Percentiles rank a stretch among this genome's conserved stretches.
Evolutionary conservation across 495 filamentous ascomycete species (phyloP).

Genomic region (Aspergillus nanangensis): DNA sequence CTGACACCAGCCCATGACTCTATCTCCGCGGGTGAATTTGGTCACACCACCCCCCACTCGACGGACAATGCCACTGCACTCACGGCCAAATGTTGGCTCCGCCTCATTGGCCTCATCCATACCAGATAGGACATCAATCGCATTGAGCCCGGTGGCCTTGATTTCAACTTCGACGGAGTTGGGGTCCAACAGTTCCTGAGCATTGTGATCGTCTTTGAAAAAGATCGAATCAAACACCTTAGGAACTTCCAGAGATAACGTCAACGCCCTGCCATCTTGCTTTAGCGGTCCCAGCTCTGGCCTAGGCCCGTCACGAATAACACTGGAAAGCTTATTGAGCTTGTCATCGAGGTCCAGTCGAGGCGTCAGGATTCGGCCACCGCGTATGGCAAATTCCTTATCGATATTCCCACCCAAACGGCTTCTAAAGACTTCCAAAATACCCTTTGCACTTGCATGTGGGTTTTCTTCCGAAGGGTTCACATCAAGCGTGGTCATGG

Average conservation of each 20-base stretch:
- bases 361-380: neutral
- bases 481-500: neutral
- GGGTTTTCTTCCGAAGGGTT: neutral
- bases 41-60: neutral
- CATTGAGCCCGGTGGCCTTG: neutral
- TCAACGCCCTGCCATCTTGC: neutral
- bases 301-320: neutral
- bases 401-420: neutral
- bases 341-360: neutral
- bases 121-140: neutral
- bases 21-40: neutral
- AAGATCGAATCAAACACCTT: neutral
- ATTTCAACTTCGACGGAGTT: neutral
- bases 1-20: neutral
- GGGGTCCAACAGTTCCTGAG: neutral
- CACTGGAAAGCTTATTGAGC: neutral
- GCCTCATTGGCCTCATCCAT: neutral
- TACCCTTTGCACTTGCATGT: neutral
- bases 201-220: neutral
- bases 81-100: neutral
- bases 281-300: neutral
- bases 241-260: neutral
- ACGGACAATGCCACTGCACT: neutral
- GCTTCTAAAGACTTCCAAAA: neutral
- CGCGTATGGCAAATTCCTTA: neutral